Percentiles rank a stretch among this genome's conserved stretches.
Evolutionary conservation across 208 protist species (phyloP).

Genomic region (Crithidia expoeki): DNA sequence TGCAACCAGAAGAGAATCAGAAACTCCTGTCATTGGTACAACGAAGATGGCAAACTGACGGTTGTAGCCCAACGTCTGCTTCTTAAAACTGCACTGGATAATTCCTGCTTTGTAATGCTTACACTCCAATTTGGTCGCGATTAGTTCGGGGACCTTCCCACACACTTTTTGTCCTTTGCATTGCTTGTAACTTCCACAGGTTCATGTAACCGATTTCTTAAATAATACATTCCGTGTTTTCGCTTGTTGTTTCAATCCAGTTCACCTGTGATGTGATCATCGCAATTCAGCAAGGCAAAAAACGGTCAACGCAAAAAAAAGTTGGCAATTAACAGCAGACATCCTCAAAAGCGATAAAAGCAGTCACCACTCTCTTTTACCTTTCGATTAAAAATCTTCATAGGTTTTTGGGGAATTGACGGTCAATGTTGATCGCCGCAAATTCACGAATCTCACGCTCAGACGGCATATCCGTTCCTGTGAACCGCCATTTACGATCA

Average conservation of each 20-base stretch:
- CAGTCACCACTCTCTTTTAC: no score
- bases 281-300: background rate
- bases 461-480: slow-evolving; percentile 78
- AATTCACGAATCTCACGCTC: slow-evolving; percentile 83
- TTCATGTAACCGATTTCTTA: background rate
- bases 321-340: background rate
- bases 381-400: background rate
- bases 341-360: background rate
- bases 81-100: no score
- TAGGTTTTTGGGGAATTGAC: slow-evolving; percentile 18
- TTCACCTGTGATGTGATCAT: background rate
- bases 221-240: background rate
- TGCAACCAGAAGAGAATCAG: no score
- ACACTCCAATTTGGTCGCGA: no score
- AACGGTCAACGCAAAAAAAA: background rate
- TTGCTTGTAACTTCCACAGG: no score
- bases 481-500: slow-evolving; percentile 88
- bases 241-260: background rate
- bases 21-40: no score
- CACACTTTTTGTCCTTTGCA: no score
- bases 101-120: no score
- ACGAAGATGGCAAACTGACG: no score
- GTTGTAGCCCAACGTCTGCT: no score
- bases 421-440: slow-evolving; percentile 87
- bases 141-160: no score